These are phyloP conservation scores for Xylariales sp. DNA, from an alignment of 2,329 filamentous ascomycete genomes.

Conservation along the genomic window DNA sequence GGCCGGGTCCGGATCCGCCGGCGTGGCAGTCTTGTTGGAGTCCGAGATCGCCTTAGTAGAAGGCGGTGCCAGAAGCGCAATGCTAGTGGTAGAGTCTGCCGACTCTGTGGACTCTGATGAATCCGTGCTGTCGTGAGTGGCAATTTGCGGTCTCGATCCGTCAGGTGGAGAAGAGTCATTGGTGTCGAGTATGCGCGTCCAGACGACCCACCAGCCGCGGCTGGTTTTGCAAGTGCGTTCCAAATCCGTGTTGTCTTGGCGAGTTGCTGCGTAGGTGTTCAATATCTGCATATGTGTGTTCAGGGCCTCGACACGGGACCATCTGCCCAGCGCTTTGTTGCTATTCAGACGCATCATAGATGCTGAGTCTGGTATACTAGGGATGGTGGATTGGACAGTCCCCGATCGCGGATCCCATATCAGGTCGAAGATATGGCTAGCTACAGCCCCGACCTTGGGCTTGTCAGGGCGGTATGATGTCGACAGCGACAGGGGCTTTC, in stretches of 20 bases:
- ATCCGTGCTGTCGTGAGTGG: conserved; percentile 1
- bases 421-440: conserved; percentile 53
- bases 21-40: not conserved
- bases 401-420: conserved; percentile 55
- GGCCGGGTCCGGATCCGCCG: conserved; percentile 10
- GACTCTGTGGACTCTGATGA: conserved; percentile 2
- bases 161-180: conserved; percentile 6
- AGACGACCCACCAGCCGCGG: conserved; percentile 66
- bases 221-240: conserved; percentile 63
- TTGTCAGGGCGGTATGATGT: conserved; percentile 53
- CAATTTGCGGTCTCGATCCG: conserved; percentile 1
- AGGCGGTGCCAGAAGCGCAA: not conserved
- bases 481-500: conserved; percentile 51
- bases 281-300: conserved; percentile 63
- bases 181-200: conserved; percentile 49
- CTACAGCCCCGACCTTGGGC: conserved; percentile 31
- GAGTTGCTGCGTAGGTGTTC: conserved; percentile 47
- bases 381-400: conserved; percentile 59
- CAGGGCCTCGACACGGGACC: conserved; percentile 59
- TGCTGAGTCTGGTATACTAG: conserved; percentile 55
- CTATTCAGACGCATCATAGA: conserved; percentile 13
- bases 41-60: conserved; percentile 1
- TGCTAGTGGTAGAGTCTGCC: not conserved
- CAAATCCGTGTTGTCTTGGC: conserved; percentile 37
- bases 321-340: conserved; percentile 24